Base-by-base conservation (phyloP, 31 red algal genomes). In the Pterothamnion heteromorphum region DNA sequence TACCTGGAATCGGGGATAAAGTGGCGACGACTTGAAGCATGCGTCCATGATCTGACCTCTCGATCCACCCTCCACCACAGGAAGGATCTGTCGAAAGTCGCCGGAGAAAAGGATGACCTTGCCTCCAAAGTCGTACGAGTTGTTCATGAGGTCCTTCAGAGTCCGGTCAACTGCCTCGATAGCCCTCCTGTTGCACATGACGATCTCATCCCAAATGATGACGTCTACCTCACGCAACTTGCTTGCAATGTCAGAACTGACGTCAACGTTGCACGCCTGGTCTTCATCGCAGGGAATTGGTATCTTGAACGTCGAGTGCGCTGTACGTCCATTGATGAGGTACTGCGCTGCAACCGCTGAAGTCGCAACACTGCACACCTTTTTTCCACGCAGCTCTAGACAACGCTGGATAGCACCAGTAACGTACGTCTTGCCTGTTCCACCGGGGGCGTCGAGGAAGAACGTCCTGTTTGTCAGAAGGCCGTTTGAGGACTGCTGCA, bases 41-140 rank as follows among this genome's bases (percentile, higher is more conserved):
- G 84, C 0, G 24, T 88, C 21, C 0, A 88, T 34, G 0, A 0
- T 88, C 28, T 39, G 84, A 44, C 14, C 23, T 44, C 84, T 51
- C 20, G 84, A 88, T 4, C 84, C 28, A 14, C 4, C 4, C 20
- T 3, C 33, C 3, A 87, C 24, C n/a, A 43, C 84, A 4, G 84
- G 84, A 36, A 43, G 84, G 20, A 87, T 87, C 35, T 87, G 84
- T 4, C 84, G 84, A 34, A 87, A 87, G 4, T 87, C 28, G 3
- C 84, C 84, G 4, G 3, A 43, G 5, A 87, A 43, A 9, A 87
- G 35, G 5, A 87, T 34, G 24, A 44, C 4, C 35, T 87, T 87
- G 3, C 35, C 84, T 36, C 84, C 84, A 43, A 43, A 87, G 4
- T 22, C 14, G 9, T 44, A 36, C 36, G 36, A 5, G 5, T 22